Conservation (phyloP, 2,329 filamentous ascomycete genomes). For the Dothiorella sarmentorum region DNA sequence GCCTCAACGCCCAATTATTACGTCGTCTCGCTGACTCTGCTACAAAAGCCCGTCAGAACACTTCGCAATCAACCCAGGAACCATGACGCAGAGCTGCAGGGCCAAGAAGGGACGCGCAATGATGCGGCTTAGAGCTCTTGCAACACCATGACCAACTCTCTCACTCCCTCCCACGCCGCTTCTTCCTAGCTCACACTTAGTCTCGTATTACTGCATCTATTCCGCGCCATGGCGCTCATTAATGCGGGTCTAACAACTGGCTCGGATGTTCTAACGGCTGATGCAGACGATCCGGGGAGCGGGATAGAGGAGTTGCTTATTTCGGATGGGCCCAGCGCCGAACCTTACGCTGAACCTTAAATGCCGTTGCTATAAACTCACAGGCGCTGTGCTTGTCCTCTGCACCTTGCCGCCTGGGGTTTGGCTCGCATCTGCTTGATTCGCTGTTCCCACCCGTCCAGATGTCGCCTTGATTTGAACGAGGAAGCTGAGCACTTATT, state of each 20-base stretch:
- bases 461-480: background rate
- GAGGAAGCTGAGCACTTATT: background rate
- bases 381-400: background rate
- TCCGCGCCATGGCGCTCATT: background rate
- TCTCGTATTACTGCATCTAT: background rate
- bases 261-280: background rate
- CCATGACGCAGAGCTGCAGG: conserved; percentile 6
- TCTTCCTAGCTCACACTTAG: background rate
- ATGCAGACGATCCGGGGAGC: background rate
- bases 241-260: background rate
- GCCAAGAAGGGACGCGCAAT: conserved; percentile 13
- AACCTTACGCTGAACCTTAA: background rate
- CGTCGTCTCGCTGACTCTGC: background rate
- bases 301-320: background rate
- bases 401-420: background rate
- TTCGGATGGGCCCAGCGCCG: background rate
- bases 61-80: background rate
- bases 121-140: conserved; percentile 6
- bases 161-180: background rate
- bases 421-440: background rate
- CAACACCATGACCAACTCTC: background rate
- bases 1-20: background rate
- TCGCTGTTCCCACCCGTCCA: background rate
- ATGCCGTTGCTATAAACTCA: background rate
- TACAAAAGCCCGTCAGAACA: background rate